Evolutionary conservation across 2,329 filamentous ascomycete genomes (phyloP), one percentile per base, ranked within the genome.

Genomic region (Ophiostoma sp.): DNA sequence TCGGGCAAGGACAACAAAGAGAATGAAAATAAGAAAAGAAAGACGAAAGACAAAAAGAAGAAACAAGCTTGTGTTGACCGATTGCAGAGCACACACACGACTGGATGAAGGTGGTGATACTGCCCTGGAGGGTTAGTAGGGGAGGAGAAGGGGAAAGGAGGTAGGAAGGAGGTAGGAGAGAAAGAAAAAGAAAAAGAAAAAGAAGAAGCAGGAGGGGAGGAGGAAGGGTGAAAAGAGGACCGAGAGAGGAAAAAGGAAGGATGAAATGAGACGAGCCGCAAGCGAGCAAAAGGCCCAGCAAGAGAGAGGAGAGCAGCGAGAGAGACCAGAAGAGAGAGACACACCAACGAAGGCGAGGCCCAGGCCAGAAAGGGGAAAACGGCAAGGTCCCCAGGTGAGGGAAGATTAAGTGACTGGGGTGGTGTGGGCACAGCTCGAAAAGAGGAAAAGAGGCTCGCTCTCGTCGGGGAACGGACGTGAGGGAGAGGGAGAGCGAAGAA

Each of bases 361-460:
- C 69, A 48, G 42, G 17, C 45, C 66, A 74, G 70, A 75, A 73
- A 73, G 39, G 71, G 72, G 72, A 72, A 57, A 71, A 69, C 63
- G 55, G 50, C 50, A 36, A 63, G 66, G 72, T 69, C 42, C 59
- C 42, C 61, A 66, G 61, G 61, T 66, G 61, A 70, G 70, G 39
- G 33, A 73, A 73, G 69, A 74, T 74, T 74, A 72, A 63, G 61
- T 61, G 75, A 73, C 73, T 25, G 59, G 73, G 73, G 75, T 61
- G 72, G 74, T 59, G 69, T 74, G 73, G 73, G 36, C 64, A 72
- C 70, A 52, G 63, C 17, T 52, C 48, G 31, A 52, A 63, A 69
- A 66, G 59, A 69, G 48, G 72, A 70, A 69, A 70, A 57, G 68
- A 59, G 45, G 64, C 61, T 66, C 61, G 22, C 61, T 45, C 22